Percentiles rank a stretch among this genome's conserved stretches.
phyloP scores from a whole-genome alignment of 225 moss, liverwort and hornwort species.

The Bryoerythrophyllum caledonicum region DNA sequence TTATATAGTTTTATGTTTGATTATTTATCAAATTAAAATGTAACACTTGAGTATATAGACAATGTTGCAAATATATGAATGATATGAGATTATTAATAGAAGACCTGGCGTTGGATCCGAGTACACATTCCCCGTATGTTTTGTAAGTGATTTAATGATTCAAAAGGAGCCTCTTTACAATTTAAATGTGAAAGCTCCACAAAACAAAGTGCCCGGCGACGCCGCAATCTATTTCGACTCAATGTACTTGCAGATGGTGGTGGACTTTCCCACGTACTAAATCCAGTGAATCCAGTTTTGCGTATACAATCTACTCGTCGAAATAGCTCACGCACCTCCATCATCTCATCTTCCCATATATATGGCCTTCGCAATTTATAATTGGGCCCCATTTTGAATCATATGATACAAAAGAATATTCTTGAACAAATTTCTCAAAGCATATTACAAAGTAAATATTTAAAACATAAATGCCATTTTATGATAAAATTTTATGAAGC shows the following conservation, averaged over 20 bases:
- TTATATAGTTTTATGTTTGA: too few relatives aligned
- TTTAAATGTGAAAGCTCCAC: constrained; percentile 66
- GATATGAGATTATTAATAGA: not conserved
- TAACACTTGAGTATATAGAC: not conserved
- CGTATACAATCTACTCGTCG: constrained; percentile 63
- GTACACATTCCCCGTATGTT: constrained; percentile 86
- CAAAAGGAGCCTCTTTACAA: constrained; percentile 78
- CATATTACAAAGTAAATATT: not conserved
- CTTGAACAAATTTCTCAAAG: not conserved
- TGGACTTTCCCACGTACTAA: constrained; percentile 70
- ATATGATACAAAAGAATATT: not conserved
- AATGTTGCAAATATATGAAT: not conserved
- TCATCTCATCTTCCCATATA: constrained; percentile 92
- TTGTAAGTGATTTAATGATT: constrained; percentile 75
- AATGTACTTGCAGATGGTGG: constrained; percentile 68
- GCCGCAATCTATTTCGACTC: constrained; percentile 65
- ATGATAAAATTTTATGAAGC: too few relatives aligned
- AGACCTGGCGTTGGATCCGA: constrained; percentile 72
- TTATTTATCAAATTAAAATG: rapidly evolving
- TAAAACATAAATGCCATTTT: not conserved
- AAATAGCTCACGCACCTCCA: constrained; percentile 74
- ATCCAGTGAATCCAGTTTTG: constrained; percentile 64
- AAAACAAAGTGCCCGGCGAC: constrained; percentile 58
- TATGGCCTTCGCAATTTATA: constrained; percentile 50
- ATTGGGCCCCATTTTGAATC: constrained; percentile 39